These are phyloP conservation scores for Aspergillus panamensis DNA, from an alignment of 495 filamentous ascomycete genomes.

Conservation along the genomic window DNA sequence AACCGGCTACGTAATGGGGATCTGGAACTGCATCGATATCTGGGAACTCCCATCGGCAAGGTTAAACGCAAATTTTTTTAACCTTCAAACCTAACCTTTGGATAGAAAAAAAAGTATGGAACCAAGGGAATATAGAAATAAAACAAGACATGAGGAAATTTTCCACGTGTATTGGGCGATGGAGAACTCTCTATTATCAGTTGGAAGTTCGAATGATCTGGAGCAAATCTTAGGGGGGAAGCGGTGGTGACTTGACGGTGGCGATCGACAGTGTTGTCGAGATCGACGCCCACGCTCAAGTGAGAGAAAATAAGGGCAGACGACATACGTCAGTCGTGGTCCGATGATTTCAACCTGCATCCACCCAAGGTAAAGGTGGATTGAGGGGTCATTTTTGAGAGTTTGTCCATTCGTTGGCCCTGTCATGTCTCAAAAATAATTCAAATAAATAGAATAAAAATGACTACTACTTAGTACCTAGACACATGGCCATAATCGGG, in stretches of 20 bases:
- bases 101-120: not conserved
- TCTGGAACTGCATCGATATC: not conserved
- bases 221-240: not conserved
- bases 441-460: not conserved
- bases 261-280: conserved; percentile 10
- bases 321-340: conserved; percentile 25
- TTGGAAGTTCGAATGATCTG: not conserved
- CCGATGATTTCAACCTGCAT: conserved; percentile 28
- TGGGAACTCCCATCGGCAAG: not conserved
- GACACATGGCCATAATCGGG: not conserved
- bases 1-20: not conserved
- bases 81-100: not conserved
- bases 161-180: not conserved
- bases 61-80: not conserved
- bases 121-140: not conserved
- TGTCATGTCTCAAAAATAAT: too few species aligned
- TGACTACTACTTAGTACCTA: not conserved
- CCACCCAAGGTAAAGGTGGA: not conserved
- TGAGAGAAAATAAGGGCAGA: conserved; percentile 7
- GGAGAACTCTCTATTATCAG: not conserved
- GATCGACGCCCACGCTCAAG: conserved; percentile 13
- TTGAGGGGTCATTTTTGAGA: not conserved
- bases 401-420: too few species aligned
- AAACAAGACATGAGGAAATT: not conserved
- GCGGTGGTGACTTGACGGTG: not conserved